A percentile compares a stretch with the other conserved stretches of the same genome.
These are phyloP conservation scores for Pyronema omphalodes DNA, from an alignment of 495 filamentous ascomycete genomes.

Conservation along the genomic window DNA sequence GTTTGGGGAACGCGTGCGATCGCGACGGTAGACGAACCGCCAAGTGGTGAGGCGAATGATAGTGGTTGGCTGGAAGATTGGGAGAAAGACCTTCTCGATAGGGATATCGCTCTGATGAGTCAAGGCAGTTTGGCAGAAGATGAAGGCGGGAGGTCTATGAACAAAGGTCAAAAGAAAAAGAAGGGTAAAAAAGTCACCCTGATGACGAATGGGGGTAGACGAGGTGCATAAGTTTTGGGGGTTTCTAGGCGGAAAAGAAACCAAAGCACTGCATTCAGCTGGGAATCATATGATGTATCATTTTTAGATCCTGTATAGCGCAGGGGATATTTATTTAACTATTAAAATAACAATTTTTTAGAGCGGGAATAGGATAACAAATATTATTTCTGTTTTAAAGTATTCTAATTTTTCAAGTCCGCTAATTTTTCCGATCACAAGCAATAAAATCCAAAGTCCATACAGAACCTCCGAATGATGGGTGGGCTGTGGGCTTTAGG, in stretches of 20 bases:
- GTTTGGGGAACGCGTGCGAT: conserved; percentile 18
- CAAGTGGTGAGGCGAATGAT: neutral
- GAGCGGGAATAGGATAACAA: too few species aligned
- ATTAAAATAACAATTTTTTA: too few species aligned
- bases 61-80: conserved; percentile 17
- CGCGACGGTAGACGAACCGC: neutral
- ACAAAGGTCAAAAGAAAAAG: conserved; percentile 13
- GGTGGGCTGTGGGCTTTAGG: too few species aligned
- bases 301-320: too few species aligned
- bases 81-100: conserved; percentile 15
- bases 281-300: too few species aligned
- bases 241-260: neutral
- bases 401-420: too few species aligned
- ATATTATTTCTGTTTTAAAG: too few species aligned
- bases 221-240: conserved; percentile 12
- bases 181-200: conserved; percentile 21
- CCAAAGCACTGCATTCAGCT: too few species aligned
- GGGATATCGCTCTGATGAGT: neutral
- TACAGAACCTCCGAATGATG: too few species aligned
- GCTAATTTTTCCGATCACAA: too few species aligned
- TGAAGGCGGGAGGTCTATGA: conserved; percentile 2
- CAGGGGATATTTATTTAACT: too few species aligned
- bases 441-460: too few species aligned
- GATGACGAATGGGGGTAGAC: conserved; percentile 25
- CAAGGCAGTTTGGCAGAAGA: neutral